phyloP scores from a whole-genome alignment of 495 filamentous ascomycete species.

The Daldinia caldariorum region DNA sequence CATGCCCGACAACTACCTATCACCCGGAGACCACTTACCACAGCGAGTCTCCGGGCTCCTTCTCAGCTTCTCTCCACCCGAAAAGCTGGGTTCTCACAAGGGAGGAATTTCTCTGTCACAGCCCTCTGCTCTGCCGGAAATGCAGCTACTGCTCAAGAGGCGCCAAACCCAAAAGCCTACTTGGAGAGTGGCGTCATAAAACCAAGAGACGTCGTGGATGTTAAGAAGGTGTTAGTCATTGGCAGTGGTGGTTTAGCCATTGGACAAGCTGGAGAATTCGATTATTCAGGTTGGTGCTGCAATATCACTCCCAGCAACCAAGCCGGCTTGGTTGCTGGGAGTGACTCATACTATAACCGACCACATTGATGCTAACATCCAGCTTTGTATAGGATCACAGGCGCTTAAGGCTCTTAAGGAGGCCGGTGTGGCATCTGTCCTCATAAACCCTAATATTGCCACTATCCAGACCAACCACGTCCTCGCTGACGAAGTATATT shows the following conservation, averaged over 20 bases:
- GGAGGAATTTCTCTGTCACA: constrained; percentile 54
- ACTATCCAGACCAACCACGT: constrained; percentile 98
- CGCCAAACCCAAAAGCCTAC: constrained; percentile 88
- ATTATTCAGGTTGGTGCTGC: constrained; percentile 80
- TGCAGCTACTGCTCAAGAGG: constrained; percentile 61
- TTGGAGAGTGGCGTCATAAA: constrained; percentile 85
- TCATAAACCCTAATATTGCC: constrained; percentile 99
- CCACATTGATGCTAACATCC: constrained; percentile 21
- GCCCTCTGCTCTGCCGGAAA: constrained; percentile 44
- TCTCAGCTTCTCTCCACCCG: constrained; percentile 49
- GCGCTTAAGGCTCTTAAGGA: constrained; percentile 97
- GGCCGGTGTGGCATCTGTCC: constrained; percentile 91
- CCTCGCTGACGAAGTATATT: constrained; percentile 98
- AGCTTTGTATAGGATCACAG: constrained; percentile 74
- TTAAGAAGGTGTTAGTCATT: constrained; percentile 98
- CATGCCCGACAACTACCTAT: constrained; percentile 59
- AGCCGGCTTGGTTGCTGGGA: constrained; percentile 18
- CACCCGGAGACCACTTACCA: constrained; percentile 51
- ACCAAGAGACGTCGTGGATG: constrained; percentile 79
- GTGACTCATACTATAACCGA: constrained; percentile 47
- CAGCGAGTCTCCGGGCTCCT: constrained; percentile 44
- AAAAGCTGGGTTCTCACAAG: constrained; percentile 45
- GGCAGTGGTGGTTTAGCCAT: constrained; percentile 96
- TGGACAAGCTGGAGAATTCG: constrained; percentile 98
- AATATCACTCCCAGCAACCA: constrained; percentile 50